Base-by-base conservation (phyloP, 2,329 filamentous ascomycete species). In the Aspergillus spinulosporus region DNA sequence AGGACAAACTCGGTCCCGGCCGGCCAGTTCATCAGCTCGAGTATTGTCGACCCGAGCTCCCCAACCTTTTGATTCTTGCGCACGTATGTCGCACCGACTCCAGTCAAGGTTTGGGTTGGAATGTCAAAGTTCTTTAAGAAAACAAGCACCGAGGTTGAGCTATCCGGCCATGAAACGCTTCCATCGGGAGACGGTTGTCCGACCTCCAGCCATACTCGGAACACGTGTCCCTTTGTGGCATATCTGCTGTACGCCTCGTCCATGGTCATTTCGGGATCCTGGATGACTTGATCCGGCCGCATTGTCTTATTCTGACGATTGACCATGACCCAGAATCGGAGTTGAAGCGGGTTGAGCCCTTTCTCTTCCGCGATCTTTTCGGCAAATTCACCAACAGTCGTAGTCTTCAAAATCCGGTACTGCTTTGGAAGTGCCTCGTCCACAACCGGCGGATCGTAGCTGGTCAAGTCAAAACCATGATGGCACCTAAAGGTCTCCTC, bases 281-380 rank as follows among this genome's bases (percentile, higher is more conserved):
- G 84, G 48, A 99, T 86, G 0, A 92, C 90, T 57, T 90, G 87
- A 69, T 99, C 94, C 0, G 95, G 94, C 14, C 94, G 86, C 37
- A 91, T 88, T 0, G 94, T 99, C 74, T 96, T 97, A 72, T 99
- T 99, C 72, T 99, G 94, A 8, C 94, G 88, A 70, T 97, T 97
- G 1, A 99, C 94, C 92, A 99, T 97, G 53, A 91, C 85, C 95
- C 94, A 99, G 14, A 96, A 83, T 21, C 94, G 85, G 21, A 97
- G 76, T 59, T 84, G 83, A 55, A 85, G 85, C 0, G 88, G 80
- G 44, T 92, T 86, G 49, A 88, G 74, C 0, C 79, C 81, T 49
- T 88, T 80, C 55, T 96, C 88, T 39, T 84, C 75, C 0, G 89
- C 92, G 58, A 97, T 82, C 21, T 82, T 81, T 28, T 80, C 78